A percentile compares a stretch with the other conserved stretches of the same genome.
These are phyloP conservation scores for Diospyros lotus DNA, from an alignment of 148 eudicot genomes.

Conservation along the genomic window DNA sequence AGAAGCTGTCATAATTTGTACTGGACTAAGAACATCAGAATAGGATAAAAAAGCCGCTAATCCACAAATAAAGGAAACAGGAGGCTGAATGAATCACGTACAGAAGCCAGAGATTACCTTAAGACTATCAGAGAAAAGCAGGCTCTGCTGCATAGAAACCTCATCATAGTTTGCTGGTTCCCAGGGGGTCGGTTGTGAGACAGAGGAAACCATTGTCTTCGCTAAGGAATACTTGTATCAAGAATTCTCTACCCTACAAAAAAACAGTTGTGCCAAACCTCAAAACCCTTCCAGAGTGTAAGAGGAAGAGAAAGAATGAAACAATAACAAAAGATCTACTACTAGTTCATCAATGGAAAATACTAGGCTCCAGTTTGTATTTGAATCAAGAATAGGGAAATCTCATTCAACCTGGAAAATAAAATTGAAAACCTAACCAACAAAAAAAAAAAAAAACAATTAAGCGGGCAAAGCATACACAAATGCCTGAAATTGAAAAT, in stretches of 20 bases:
- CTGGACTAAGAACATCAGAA: not conserved
- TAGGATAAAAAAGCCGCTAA: not conserved
- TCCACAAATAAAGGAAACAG: not conserved
- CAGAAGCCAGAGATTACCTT: constrained; percentile 42
- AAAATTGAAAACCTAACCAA: constrained; percentile 1
- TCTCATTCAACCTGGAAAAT: not conserved
- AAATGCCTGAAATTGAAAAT: too few relatives aligned
- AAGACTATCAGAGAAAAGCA: constrained; percentile 84
- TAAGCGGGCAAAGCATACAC: too few relatives aligned
- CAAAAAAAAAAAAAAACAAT: not conserved
- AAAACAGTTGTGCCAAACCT: constrained; percentile 8
- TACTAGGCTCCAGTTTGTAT: not conserved
- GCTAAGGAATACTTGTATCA: constrained; percentile 15
- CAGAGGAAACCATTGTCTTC: constrained; percentile 58
- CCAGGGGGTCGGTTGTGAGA: constrained; percentile 36
- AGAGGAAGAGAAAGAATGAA: not conserved
- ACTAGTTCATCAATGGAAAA: not conserved
- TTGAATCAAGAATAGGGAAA: not conserved
- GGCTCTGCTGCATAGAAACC: constrained; percentile 76
- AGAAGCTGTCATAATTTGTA: not conserved
- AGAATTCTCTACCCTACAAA: not conserved
- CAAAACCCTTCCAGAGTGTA: constrained; percentile 9
- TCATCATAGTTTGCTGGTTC: constrained; percentile 71
- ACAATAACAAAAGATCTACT: not conserved
- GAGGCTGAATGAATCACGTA: not conserved